Evolutionary conservation across 148 eudicot species (phyloP).

Genomic region (Rheum nobile): DNA sequence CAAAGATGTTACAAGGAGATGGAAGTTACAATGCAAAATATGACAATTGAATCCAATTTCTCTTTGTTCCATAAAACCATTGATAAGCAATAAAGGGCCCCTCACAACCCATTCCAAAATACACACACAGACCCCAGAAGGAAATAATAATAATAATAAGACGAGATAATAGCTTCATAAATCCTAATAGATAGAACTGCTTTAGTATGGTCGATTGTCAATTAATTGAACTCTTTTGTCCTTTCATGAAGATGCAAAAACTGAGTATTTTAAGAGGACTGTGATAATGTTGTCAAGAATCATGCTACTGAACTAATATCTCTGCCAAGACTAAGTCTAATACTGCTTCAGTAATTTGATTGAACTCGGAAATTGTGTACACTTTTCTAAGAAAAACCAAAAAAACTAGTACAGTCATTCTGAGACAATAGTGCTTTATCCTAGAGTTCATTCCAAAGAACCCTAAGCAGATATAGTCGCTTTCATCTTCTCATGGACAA

Average conservation of each 20-base stretch:
- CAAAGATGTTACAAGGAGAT: conserved; percentile 6
- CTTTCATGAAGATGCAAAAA: neutral
- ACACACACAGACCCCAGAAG: too few species aligned
- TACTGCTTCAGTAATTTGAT: neutral
- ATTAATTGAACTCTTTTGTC: neutral
- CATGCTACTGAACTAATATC: neutral
- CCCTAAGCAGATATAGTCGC: neutral
- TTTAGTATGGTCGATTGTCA: too few species aligned
- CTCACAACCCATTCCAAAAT: too few species aligned
- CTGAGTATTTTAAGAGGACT: neutral
- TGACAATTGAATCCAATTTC: neutral
- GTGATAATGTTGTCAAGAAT: neutral
- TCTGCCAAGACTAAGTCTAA: neutral
- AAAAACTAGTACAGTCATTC: neutral
- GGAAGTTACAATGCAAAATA: neutral
- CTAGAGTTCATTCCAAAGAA: neutral
- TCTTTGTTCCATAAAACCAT: neutral
- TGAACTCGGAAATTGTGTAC: neutral
- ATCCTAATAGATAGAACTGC: too few species aligned
- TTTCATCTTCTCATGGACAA: neutral
- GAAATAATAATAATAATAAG: too few species aligned
- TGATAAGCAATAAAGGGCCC: neutral
- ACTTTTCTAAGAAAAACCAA: neutral
- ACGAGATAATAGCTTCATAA: too few species aligned
- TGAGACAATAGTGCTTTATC: neutral